Percentiles rank a stretch among this genome's conserved stretches.
phyloP scores from a whole-genome alignment of 164 flowering plant genomes.

The Nelumbo lutea region DNA sequence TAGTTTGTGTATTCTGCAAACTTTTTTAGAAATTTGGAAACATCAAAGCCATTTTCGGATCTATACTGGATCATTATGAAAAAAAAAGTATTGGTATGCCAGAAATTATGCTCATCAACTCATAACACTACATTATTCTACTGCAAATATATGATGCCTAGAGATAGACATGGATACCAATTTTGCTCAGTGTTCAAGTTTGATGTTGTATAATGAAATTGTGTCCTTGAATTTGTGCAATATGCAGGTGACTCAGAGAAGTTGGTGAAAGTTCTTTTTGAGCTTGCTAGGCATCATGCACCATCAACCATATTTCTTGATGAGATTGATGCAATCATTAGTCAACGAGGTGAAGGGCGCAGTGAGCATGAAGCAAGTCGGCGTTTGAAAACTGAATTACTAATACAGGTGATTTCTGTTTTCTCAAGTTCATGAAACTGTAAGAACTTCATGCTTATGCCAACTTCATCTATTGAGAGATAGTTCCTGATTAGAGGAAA shows the following conservation, averaged over 20 bases:
- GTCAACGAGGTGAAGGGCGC: conserved; percentile 97
- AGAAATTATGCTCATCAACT: no score
- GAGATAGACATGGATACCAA: no score
- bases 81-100: no score
- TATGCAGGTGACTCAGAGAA: conserved; percentile 95
- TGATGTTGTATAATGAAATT: not conserved
- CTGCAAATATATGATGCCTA: no score
- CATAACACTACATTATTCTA: no score
- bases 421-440: not conserved
- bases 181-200: no score
- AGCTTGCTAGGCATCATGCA: conserved; percentile 99
- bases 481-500: not conserved
- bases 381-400: conserved; percentile 94
- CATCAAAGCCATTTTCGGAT: no score
- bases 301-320: conserved; percentile 99
- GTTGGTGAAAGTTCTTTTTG: conserved; percentile 86
- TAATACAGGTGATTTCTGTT: conserved; percentile 72
- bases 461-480: not conserved
- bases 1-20: no score
- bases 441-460: not conserved
- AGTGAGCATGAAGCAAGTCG: conserved; percentile 99
- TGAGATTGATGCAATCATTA: conserved; percentile 97
- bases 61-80: no score
- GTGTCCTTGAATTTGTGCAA: conserved; percentile 6
- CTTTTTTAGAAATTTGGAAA: no score